Base-by-base conservation (phyloP, 805 yeast genomes). In the Suhomyces canberraensis region DNA sequence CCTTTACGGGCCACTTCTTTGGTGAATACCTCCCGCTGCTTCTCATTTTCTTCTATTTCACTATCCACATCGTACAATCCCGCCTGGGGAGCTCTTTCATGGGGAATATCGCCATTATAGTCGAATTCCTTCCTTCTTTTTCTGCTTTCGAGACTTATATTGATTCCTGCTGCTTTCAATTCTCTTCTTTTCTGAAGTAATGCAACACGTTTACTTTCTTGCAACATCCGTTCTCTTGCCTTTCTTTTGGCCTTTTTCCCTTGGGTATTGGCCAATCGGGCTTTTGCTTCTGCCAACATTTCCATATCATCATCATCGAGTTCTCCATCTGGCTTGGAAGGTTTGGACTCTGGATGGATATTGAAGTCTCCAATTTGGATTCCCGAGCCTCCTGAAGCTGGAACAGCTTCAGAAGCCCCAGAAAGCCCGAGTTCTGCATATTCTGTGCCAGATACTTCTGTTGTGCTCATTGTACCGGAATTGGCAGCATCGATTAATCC, bases 241-340 rank as follows among this genome's bases (percentile, higher is more conserved):
- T 90, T 88, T 40, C 98, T 64, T 40, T 90, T 86, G 0, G 97
- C 96, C 59, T 91, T 91, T 48, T 90, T 89, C 41, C 98, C 98
- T 56, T 84, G 88, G 0, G 97, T 89, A 50, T 88, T 90, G 9
- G 95, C 86, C 45, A 91, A 65, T 48, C 98, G 75, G 1, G 96
- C 95, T 32, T 83, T 75, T 1, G 98, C 98, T 55, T 93, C 98
- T n/a, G 87, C 78, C 6, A 90, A 60, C 96, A 90, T 88, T 56
- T 91, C 97, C 39, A 75, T 65, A 51, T 91, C 96, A 41, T 87
- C 96, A 29, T 88, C 96, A 40, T 81, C 90, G 71, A 88, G 65
- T 18, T 81, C 85, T 11, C 76, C 80, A 61, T 88, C 95, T 0
- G 95, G 95, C 42, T 76, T 71, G 0, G 96, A 91, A 2, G 87